A percentile compares a stretch with the other conserved stretches of the same genome.
These are phyloP conservation scores for Penicillium roqueforti DNA, from an alignment of 495 filamentous ascomycete genomes.

Conservation along the genomic window DNA sequence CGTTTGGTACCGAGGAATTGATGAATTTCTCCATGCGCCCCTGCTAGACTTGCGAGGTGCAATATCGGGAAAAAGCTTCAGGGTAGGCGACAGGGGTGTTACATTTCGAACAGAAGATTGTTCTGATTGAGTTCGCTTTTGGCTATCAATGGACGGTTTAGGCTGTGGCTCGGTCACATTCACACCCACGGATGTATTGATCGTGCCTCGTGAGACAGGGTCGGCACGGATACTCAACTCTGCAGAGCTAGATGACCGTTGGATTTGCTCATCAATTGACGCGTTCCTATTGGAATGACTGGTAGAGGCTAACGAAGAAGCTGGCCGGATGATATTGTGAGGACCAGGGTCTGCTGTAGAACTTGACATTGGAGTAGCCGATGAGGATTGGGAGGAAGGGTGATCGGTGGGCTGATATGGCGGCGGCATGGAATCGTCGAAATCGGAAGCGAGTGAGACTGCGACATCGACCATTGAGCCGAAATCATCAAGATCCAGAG, in stretches of 20 bases:
- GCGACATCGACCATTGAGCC: slow-evolving; percentile 37
- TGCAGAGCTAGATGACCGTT: slow-evolving; percentile 11
- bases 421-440: slow-evolving; percentile 28
- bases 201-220: background rate
- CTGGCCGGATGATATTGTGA: background rate
- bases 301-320: slow-evolving; percentile 9
- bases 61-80: slow-evolving; percentile 41
- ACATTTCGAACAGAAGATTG: slow-evolving; percentile 10
- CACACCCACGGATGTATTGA: background rate
- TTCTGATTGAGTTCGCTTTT: slow-evolving; percentile 5
- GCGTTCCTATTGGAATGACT: slow-evolving; percentile 4
- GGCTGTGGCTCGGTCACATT: background rate
- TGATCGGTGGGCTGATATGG: slow-evolving; percentile 26
- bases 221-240: slow-evolving; percentile 3
- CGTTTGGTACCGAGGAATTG: slow-evolving; percentile 18
- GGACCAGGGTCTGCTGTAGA: slow-evolving; percentile 4
- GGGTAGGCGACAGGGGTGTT: slow-evolving; percentile 19
- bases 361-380: slow-evolving; percentile 4
- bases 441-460: slow-evolving; percentile 25
- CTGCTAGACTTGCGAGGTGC: slow-evolving; percentile 34
- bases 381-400: slow-evolving; percentile 6
- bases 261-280: slow-evolving; percentile 6
- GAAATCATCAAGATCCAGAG: slow-evolving; percentile 35
- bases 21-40: slow-evolving; percentile 27
- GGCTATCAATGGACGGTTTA: slow-evolving; percentile 2